Base-by-base conservation (phyloP, 352 stramenopile genomes). In the Globisporangium canariense region DNA sequence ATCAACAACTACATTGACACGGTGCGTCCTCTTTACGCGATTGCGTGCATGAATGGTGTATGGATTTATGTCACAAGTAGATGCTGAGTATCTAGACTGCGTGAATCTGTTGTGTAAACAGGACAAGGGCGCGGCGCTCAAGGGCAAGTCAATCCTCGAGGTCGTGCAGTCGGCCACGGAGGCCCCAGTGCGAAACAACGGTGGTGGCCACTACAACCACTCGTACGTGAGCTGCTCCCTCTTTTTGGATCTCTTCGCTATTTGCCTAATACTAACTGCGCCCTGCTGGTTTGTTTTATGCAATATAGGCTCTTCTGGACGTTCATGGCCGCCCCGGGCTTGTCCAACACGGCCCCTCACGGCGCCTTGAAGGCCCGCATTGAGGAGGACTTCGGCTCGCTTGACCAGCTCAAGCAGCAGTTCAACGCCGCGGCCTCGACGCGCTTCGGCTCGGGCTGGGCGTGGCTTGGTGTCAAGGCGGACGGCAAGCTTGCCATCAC, bases 401-500 rank as follows among this genome's bases (percentile, higher is more conserved):
- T 97, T 47, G 89, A 97, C 60, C 69, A 93, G 50, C 86, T 98
- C 66, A 90, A 93, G 74, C 74, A 89, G 56, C 70, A 97, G 74
- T 97, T 98, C 71, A 90, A 93, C 71, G 79, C 83, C 22, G 85
- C 88, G 28, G 91, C 90, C 6, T 86, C 82, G 55, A 91, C 85
- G 7, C 81, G 79, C 65, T 98, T 98, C 74, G 90, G 90, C 65
- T 96, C 88, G 49, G 90, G 90, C 69, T 97, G 90, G 90, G 86
- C 86, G 7, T 97, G 90, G 90, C 84, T 97, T 38, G 86, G 84
- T 66, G 84, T 93, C 32, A 89, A 90, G 76, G 64, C 74, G 5
- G 86, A 98, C 61, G 89, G 93, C 69, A 95, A 94, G 74, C 81
- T 99, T 41, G 91, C 92, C 64, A 96, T 99, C 72, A 97, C 96